phyloP scores from a whole-genome alignment of 2,329 filamentous ascomycete genomes.

The Colletotrichum aenigma region DNA sequence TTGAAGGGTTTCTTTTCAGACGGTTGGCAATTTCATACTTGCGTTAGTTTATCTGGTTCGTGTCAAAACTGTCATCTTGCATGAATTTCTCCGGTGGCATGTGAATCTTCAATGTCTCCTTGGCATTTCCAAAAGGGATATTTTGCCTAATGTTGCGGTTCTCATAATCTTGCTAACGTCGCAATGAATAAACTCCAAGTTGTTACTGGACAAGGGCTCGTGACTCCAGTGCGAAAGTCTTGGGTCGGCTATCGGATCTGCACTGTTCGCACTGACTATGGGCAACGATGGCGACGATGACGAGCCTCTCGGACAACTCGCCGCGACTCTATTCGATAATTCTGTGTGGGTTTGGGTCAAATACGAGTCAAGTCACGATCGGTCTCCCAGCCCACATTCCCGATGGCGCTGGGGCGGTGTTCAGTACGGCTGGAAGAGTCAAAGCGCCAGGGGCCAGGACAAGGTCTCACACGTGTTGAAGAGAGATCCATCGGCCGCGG shows the following conservation, averaged over 20 bases:
- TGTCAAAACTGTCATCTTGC: neutral
- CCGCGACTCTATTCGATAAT: neutral
- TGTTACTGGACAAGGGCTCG: neutral
- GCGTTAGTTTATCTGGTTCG: neutral
- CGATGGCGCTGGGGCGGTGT: neutral
- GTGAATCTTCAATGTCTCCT: neutral
- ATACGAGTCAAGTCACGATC: neutral
- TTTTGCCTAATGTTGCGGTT: neutral
- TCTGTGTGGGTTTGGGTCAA: neutral
- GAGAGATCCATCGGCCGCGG: neutral
- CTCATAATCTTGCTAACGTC: neutral
- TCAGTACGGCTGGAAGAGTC: neutral
- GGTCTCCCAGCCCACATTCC: neutral
- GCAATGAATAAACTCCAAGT: neutral
- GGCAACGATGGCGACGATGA: neutral
- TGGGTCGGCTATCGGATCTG: slow-evolving; percentile 19
- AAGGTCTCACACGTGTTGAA: neutral
- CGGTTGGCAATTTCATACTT: neutral
- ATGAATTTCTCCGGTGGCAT: neutral
- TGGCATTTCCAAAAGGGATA: neutral
- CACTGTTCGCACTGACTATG: slow-evolving; percentile 8
- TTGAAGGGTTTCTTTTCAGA: neutral
- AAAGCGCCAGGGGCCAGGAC: neutral
- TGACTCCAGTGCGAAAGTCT: neutral
- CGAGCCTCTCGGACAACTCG: neutral